phyloP scores from a whole-genome alignment of 768 basidiomycete genomes.

The Boletus eberwhitei region DNA sequence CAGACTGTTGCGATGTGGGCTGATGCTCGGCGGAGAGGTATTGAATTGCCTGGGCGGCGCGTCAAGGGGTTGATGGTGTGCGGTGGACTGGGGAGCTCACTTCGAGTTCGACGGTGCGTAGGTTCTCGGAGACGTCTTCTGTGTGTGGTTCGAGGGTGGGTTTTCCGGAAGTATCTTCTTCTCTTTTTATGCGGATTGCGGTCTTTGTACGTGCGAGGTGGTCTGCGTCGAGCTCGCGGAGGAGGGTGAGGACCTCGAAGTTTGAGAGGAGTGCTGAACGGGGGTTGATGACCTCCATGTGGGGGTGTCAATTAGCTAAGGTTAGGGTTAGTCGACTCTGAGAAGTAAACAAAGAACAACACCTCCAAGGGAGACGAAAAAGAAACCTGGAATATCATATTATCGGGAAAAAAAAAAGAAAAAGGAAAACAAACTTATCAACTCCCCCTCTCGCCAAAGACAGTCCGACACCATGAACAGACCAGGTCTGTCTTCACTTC shows the following conservation, averaged over 20 bases:
- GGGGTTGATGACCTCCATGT: constrained; percentile 39
- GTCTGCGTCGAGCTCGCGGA: constrained; percentile 73
- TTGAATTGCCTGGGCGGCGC: constrained; percentile 64
- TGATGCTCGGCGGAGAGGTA: constrained; percentile 77
- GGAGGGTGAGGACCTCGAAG: constrained; percentile 76
- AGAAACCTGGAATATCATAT: constrained; percentile 7
- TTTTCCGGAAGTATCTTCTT: constrained; percentile 54
- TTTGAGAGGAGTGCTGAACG: constrained; percentile 85
- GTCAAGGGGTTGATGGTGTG: not conserved
- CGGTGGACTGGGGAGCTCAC: constrained; percentile 7
- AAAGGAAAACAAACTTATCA: constrained; percentile 8
- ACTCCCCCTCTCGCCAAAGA: not conserved
- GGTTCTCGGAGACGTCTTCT: constrained; percentile 71
- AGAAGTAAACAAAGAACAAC: constrained; percentile 28
- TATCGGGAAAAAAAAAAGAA: constrained; percentile 7
- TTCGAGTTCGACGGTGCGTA: constrained; percentile 85
- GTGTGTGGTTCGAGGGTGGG: constrained; percentile 31
- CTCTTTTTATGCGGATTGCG: constrained; percentile 72
- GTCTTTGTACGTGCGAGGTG: constrained; percentile 68
- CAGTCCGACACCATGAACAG: constrained; percentile 46
- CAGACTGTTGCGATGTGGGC: constrained; percentile 62
- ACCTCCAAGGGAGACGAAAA: constrained; percentile 11
- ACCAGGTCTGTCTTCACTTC: constrained; percentile 43
- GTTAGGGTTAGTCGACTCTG: constrained; percentile 22
- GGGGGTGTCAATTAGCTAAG: not conserved